Base-by-base conservation (phyloP, 2,329 filamentous ascomycete genomes). In the Cyclaneusma minus region DNA sequence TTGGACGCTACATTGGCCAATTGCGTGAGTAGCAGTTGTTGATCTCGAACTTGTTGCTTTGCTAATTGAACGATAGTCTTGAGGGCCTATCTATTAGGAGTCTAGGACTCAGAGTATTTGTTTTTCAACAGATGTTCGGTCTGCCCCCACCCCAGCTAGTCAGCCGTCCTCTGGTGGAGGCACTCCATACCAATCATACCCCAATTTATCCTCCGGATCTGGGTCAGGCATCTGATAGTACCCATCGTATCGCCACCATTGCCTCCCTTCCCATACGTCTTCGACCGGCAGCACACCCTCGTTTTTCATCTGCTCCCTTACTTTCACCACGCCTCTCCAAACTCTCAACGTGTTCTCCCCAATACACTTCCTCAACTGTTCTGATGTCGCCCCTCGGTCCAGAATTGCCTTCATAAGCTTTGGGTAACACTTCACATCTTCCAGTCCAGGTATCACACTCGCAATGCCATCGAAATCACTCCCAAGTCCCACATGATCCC, bases 401-500 rank as follows among this genome's bases (percentile, higher is more conserved):
- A 56, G 32, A 1, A 54, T 45, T 2, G 43, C 48, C 23, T 45
- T 28, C 8, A 53, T 30, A 6, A 53, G 31, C 5, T 21, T 27
- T 2, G 54, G 52, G 30, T 51, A 55, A 17, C 49, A 45, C 11
- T 60, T 62, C 5, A 76, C 68, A 44, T 74, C 69, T 15, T 76
- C 68, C 17, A 77, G 43, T 0, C 71, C 72, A 13, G 43, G 40
- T 0, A 71, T 68, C 3, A 62, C 62, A 7, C 30, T 44, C 1
- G 49, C 45, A 27, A 64, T 65, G 4, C 33, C 72, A 39, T 77
- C 72, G 38, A 68, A 78, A 40, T 78, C 72, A 16, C 64, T 68
- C 0, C 72, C 72, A 5, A 78, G 45, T 0, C 72, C 72, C 8
- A 78, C 68, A 43, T 75, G 57, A 27, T 72, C 64, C 37, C 70